phyloP scores from a whole-genome alignment of 2,329 filamentous ascomycete species.

The Ramichloridium luteum region DNA sequence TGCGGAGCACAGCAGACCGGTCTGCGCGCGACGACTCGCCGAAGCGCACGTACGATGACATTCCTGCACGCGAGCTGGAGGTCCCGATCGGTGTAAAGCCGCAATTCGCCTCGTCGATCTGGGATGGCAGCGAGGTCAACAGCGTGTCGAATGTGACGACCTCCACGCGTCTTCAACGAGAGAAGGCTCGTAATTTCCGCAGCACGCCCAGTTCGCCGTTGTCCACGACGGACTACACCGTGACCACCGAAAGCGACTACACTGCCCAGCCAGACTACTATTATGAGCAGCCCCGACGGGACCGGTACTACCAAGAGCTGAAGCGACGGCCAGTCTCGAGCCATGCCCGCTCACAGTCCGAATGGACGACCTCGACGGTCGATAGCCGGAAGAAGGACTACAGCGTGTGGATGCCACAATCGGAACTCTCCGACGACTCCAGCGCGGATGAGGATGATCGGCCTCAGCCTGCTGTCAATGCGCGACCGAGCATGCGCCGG shows the following conservation, averaged over 20 bases:
- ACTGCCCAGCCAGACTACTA: slow-evolving; percentile 14
- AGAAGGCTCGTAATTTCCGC: slow-evolving; percentile 17
- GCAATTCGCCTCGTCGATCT: slow-evolving; percentile 34
- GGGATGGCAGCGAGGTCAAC: slow-evolving; percentile 30
- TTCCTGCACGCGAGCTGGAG: slow-evolving; percentile 40
- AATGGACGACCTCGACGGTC: slow-evolving; percentile 15
- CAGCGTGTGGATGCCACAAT: slow-evolving; percentile 37
- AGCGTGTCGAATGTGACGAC: slow-evolving; percentile 14
- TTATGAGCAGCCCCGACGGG: slow-evolving; percentile 12
- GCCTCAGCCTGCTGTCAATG: slow-evolving; percentile 5
- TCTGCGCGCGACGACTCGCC: background rate
- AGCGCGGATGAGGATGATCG: slow-evolving; percentile 18
- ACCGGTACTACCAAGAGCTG: slow-evolving; percentile 5
- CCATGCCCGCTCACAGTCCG: slow-evolving; percentile 15
- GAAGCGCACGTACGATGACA: slow-evolving; percentile 5
- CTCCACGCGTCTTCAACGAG: slow-evolving; percentile 8
- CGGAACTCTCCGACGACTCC: slow-evolving; percentile 24
- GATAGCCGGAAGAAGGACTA: slow-evolving; percentile 27
- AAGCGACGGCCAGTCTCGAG: slow-evolving; percentile 10
- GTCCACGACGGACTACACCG: slow-evolving; percentile 7
- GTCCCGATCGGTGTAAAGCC: slow-evolving; percentile 50
- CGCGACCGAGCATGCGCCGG: slow-evolving; percentile 29
- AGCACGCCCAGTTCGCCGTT: slow-evolving; percentile 9
- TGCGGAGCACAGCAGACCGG: background rate
- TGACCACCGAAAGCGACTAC: slow-evolving; percentile 9